Conservation (phyloP, 2,329 filamentous ascomycete species). For the Fusarium tricinctum region DNA sequence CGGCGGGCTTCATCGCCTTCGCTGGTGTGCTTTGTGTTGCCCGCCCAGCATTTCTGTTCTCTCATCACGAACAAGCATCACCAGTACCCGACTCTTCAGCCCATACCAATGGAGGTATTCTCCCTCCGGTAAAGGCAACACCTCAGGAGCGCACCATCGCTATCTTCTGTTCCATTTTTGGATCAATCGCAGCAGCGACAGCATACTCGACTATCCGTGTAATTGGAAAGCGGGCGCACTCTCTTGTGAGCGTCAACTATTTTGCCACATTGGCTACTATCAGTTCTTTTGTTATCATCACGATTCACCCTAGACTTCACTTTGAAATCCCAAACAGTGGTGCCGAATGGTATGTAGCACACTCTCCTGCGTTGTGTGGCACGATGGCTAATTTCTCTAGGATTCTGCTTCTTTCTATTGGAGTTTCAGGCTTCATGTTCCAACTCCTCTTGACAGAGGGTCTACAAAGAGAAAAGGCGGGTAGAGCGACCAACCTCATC, state of each 20-base stretch:
- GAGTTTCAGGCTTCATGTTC: constrained; percentile 80
- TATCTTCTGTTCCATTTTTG: constrained; percentile 75
- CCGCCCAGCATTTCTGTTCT: constrained; percentile 72
- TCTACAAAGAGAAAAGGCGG: constrained; percentile 74
- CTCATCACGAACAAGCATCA: constrained; percentile 20
- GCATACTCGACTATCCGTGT: constrained; percentile 81
- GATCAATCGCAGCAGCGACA: constrained; percentile 76
- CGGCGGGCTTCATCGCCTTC: constrained; percentile 77
- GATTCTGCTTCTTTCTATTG: constrained; percentile 71
- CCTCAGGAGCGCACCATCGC: constrained; percentile 75
- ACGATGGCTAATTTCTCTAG: constrained; percentile 55
- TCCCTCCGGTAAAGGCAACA: constrained; percentile 57
- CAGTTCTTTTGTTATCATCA: constrained; percentile 73
- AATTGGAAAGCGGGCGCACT: constrained; percentile 81
- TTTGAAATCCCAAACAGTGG: constrained; percentile 54
- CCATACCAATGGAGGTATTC: constrained; percentile 38
- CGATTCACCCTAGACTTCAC: constrained; percentile 58
- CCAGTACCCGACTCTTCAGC: constrained; percentile 14
- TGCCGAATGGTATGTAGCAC: constrained; percentile 46
- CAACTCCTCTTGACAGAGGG: constrained; percentile 83
- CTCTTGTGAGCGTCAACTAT: constrained; percentile 83
- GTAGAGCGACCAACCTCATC: constrained; percentile 52
- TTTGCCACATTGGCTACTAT: constrained; percentile 77
- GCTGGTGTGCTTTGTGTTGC: constrained; percentile 82
- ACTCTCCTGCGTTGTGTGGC: not conserved